Conservation (phyloP, 2,329 filamentous ascomycete species). For the Drechmeria coniospora region DNA sequence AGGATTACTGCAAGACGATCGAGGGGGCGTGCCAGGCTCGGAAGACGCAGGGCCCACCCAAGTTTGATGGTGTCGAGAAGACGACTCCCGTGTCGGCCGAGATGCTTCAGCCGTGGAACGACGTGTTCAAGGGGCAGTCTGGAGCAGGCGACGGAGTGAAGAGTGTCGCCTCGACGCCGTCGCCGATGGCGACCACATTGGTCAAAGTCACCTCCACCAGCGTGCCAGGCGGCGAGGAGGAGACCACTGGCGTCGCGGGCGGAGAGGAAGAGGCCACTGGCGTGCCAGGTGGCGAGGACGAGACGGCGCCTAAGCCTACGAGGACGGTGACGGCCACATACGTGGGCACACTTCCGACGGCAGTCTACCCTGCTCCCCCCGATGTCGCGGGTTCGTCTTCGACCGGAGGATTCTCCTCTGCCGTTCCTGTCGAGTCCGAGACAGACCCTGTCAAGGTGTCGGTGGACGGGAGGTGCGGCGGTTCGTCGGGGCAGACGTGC, state of each 20-base stretch:
- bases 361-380: background rate
- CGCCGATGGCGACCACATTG: too few species aligned
- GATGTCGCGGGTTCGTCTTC: too few species aligned
- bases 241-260: too few species aligned
- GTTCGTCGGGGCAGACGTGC: slow-evolving; percentile 22
- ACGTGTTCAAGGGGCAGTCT: slow-evolving; percentile 9
- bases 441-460: background rate
- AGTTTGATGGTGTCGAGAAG: slow-evolving; percentile 20
- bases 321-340: background rate
- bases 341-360: background rate
- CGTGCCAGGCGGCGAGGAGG: too few species aligned
- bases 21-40: slow-evolving; percentile 25
- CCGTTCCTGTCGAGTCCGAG: background rate
- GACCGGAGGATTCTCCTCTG: too few species aligned
- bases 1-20: slow-evolving; percentile 40
- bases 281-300: slow-evolving; percentile 5
- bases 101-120: slow-evolving; percentile 17
- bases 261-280: too few species aligned
- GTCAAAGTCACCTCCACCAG: too few species aligned
- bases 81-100: slow-evolving; percentile 15
- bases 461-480: slow-evolving; percentile 24
- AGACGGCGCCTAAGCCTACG: slow-evolving; percentile 3
- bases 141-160: too few species aligned
- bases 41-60: slow-evolving; percentile 31
- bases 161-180: too few species aligned